Evolutionary conservation across 192 early-diverging fungal species (phyloP), one percentile per base, ranked within the genome.

Genomic region (Coemansia sp.): DNA sequence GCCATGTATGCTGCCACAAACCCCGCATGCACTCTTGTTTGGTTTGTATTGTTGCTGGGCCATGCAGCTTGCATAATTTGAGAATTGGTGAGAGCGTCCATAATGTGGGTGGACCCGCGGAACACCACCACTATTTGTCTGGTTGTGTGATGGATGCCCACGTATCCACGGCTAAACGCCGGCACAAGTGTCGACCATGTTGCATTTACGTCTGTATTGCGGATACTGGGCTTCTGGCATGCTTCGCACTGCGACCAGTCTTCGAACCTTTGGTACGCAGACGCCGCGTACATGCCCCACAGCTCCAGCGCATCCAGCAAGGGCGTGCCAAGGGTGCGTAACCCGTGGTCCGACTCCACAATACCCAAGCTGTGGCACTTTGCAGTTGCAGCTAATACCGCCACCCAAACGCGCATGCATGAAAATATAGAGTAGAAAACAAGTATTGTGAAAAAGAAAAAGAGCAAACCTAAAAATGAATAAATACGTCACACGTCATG

Each of bases 221-320:
- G n/a, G 43, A 73, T 65, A 5, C 69, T 67, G 4, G 49, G n/a
- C 8, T 22, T 15, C 45, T 73, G 69, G 35, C 66, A 69, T 2
- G 43, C 27, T 0, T 5, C 17, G 35, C 66, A 64, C 15, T 2
- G 17, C 7, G 17, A 5, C 76, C 76, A 79, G 45, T 65, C 56
- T 25, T 79, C 76, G 37, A 72, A 79, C 8, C 61, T 15, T 12
- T 73, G 63, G 70, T 79, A 79, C 12, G 76, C 60, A 5, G 70
- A 48, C 2, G 60, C 67, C 2, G 76, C 76, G 12, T 57, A 69
- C 10, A 29, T 66, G 12, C 76, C 76, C 47, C 47, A 63, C 52
- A 64, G 64, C 51, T 38, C 43, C 6, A 79, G 53, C 17, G 27
- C 39, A 0, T 5, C 15, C 1, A 67, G 51, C 17, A 25, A 22